These are phyloP conservation scores for Cupressus sempervirens DNA, from an alignment of 75 land plant genomes.

Conservation along the genomic window DNA sequence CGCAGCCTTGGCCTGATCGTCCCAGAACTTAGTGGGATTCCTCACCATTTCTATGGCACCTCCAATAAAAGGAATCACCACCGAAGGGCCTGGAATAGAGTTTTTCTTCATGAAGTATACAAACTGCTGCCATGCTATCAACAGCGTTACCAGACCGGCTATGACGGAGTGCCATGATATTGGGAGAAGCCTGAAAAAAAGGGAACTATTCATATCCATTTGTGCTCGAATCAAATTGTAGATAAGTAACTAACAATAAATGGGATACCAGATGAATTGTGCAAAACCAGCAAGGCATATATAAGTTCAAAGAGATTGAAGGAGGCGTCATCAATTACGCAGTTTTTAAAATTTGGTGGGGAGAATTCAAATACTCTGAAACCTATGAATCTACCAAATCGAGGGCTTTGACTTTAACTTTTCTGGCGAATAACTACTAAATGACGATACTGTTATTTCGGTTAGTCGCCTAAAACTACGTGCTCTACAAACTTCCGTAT, in stretches of 20 bases:
- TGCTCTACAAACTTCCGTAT: neutral
- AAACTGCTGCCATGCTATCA: constrained; percentile 44
- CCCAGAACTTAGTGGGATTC: constrained; percentile 79
- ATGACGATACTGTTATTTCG: neutral
- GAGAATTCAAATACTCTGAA: neutral
- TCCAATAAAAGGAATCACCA: constrained; percentile 78
- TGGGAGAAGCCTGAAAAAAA: neutral
- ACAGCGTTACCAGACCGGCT: neutral
- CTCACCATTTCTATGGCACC: constrained; percentile 50
- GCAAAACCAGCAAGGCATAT: neutral
- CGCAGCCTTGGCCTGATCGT: constrained; percentile 50
- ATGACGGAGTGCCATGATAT: neutral
- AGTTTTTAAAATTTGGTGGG: neutral
- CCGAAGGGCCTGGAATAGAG: constrained; percentile 61
- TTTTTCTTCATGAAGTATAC: constrained; percentile 57
- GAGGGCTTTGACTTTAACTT: neutral
- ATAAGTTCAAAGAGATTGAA: neutral
- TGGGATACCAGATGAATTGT: neutral
- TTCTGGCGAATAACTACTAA: neutral
- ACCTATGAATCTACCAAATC: neutral
- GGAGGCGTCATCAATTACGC: neutral
- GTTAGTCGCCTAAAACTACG: neutral
- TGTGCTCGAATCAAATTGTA: neutral
- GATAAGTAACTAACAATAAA: neutral
- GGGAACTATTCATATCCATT: neutral